phyloP scores from a whole-genome alignment of 352 stramenopile species.

The Phytophthora quininea region DNA sequence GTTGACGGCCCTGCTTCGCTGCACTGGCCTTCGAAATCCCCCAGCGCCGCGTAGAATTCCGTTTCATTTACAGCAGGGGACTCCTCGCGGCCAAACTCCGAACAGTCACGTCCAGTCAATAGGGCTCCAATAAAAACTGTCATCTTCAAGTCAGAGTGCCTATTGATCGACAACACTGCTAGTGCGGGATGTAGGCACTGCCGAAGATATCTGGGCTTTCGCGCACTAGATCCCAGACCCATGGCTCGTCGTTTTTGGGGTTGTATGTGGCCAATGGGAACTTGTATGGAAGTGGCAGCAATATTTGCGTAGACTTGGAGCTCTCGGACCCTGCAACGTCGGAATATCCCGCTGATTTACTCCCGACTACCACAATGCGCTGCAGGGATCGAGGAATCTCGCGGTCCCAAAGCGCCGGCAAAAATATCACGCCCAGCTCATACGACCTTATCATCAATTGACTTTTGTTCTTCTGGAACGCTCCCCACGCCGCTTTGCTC shows the following conservation, averaged over 20 bases:
- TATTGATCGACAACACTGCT: not conserved
- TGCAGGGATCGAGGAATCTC: slow-evolving; percentile 4
- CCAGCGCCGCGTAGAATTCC: slow-evolving; percentile 2
- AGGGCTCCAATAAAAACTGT: slow-evolving; percentile 12
- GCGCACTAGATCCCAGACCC: slow-evolving; percentile 80
- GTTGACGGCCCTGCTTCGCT: not conserved
- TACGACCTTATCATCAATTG: slow-evolving; percentile 88
- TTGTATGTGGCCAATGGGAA: slow-evolving; percentile 79
- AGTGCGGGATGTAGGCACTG: slow-evolving; percentile 66
- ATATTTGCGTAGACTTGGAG: not conserved
- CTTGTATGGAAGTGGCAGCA: slow-evolving; percentile 65
- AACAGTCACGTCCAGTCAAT: slow-evolving; percentile 24
- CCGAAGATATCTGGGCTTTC: slow-evolving; percentile 75
- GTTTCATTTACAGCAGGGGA: slow-evolving; percentile 23
- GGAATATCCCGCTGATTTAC: slow-evolving; percentile 24
- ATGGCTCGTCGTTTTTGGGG: slow-evolving; percentile 73
- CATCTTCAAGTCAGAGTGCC: too few relatives aligned
- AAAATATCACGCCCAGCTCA: slow-evolving; percentile 80
- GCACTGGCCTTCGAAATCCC: slow-evolving; percentile 14
- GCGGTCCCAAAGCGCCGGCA: slow-evolving; percentile 40
- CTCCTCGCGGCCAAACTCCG: not conserved
- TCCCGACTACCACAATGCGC: slow-evolving; percentile 46
- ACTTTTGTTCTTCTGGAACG: slow-evolving; percentile 71
- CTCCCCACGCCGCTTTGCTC: slow-evolving; percentile 83
- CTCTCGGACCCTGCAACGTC: slow-evolving; percentile 7